Evolutionary conservation across 257 asterid genomes (phyloP).

Genomic region (Fraxinus quadrangulata): DNA sequence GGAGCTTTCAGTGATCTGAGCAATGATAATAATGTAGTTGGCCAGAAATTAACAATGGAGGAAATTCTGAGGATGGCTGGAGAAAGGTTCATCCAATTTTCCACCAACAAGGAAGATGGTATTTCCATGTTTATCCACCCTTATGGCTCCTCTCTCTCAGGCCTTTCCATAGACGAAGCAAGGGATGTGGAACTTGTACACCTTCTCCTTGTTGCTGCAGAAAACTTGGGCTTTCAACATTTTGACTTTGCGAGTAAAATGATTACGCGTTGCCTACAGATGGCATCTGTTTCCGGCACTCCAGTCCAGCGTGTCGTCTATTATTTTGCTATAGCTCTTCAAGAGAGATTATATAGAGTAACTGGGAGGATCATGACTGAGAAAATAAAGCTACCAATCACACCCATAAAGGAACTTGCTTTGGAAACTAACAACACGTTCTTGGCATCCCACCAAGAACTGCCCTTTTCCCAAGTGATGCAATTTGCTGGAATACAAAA

Average conservation of each 20-base stretch:
- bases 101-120: conserved; percentile 49
- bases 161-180: conserved; percentile 47
- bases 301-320: conserved; percentile 59
- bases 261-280: conserved; percentile 41
- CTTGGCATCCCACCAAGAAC: conserved; percentile 48
- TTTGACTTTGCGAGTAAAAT: conserved; percentile 42
- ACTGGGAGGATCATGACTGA: conserved; percentile 30
- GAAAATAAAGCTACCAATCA: conserved; percentile 17
- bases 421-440: conserved; percentile 46
- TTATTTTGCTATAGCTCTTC: conserved; percentile 55
- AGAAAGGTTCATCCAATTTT: conserved; percentile 57
- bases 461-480: conserved; percentile 59
- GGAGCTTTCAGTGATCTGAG: conserved; percentile 7
- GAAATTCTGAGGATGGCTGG: conserved; percentile 61
- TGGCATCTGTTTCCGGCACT: conserved; percentile 45
- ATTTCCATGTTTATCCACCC: conserved; percentile 56
- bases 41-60: conserved; percentile 37
- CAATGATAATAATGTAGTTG: not conserved
- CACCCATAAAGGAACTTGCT: conserved; percentile 25
- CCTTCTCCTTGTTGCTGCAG: conserved; percentile 56
- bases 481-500: conserved; percentile 64
- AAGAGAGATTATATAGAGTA: conserved; percentile 41
- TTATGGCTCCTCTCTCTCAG: conserved; percentile 46
- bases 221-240: conserved; percentile 38
- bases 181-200: conserved; percentile 54